Evolutionary conservation across 768 basidiomycete genomes (phyloP), one percentile per base, ranked within the genome.

Genomic region (Hydnomerulius pinastri): DNA sequence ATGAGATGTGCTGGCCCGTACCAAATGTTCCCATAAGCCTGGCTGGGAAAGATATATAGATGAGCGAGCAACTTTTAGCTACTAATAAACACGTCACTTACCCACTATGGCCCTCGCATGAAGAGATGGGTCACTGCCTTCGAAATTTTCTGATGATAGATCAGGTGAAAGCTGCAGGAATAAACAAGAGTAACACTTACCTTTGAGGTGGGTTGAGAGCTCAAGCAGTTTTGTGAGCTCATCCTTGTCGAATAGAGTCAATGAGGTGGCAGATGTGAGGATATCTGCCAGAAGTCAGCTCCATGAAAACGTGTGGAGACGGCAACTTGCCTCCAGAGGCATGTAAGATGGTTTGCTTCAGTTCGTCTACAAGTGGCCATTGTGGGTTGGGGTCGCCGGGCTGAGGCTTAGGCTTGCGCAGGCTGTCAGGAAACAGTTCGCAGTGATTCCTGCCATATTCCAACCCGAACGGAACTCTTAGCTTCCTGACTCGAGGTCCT

Each of bases 1-100:
- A 21, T 17, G 15, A 28, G 28, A 23, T 23, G 20, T 15, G 18
- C 15, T 42, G n/a, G 13, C 15, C 52, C 64, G 32, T 56, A 77
- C 78, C 56, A 50, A 77, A 76, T 10, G 70, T 54, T 32, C 60
- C 63, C 78, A 81, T 76, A 9, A 77, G 53, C 17, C 73, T 70
- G 28, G 69, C 77, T 79, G 45, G 32, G 27, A 51, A 20, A 13
- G 6, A 7, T 47, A n/a, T 17, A 28, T 18, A 28, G 27, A 9
- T 5, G 17, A 4, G 17, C 4, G 32, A 41, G n/a, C n/a, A 33
- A 6, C 23, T 11, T 9, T 24, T 18, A n/a, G n/a, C n/a, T n/a
- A n/a, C 11, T 30, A 4, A 20, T 30, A 27, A 9, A 18, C 12
- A 35, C 1, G 4, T n/a, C 4, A 46, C 48, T 13, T 9, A 45